Conservation (phyloP, 306 rosid species). For the Fragaria iinumae region DNA sequence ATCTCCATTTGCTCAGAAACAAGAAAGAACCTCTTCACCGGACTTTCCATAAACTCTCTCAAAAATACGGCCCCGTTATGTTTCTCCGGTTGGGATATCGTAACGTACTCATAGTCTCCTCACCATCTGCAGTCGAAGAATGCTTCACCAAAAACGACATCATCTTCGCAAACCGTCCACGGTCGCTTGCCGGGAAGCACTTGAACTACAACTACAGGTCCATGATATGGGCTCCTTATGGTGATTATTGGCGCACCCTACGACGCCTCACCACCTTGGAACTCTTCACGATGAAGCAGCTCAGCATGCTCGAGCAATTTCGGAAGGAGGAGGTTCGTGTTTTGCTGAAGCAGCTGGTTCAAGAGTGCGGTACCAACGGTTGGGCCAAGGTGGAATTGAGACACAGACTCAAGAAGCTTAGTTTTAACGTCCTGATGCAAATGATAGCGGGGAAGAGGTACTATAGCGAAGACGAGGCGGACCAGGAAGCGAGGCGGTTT, state of each 20-base stretch:
- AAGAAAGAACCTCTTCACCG: slow-evolving; percentile 28
- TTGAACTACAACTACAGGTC: slow-evolving; percentile 28
- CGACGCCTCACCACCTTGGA: slow-evolving; percentile 27
- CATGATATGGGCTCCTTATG: slow-evolving; percentile 20
- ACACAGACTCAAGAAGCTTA: slow-evolving; percentile 13
- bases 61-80: slow-evolving; percentile 27
- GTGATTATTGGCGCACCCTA: slow-evolving; percentile 34
- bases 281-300: slow-evolving; percentile 21
- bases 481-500: slow-evolving; percentile 20
- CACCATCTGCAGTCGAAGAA: slow-evolving; percentile 40
- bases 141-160: slow-evolving; percentile 35
- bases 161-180: slow-evolving; percentile 41
- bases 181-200: slow-evolving; percentile 12
- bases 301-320: neutral
- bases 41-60: slow-evolving; percentile 21
- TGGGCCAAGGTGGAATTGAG: slow-evolving; percentile 16
- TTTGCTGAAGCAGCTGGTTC: slow-evolving; percentile 16
- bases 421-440: slow-evolving; percentile 22
- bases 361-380: neutral
- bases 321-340: slow-evolving; percentile 15
- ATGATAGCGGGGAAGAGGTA: slow-evolving; percentile 30
- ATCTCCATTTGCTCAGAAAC: slow-evolving; percentile 39
- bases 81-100: slow-evolving; percentile 34
- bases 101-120: slow-evolving; percentile 35
- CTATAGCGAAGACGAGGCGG: slow-evolving; percentile 15